phyloP scores from a whole-genome alignment of 1,139 yeast species.

The Kodamaea derodonti region DNA sequence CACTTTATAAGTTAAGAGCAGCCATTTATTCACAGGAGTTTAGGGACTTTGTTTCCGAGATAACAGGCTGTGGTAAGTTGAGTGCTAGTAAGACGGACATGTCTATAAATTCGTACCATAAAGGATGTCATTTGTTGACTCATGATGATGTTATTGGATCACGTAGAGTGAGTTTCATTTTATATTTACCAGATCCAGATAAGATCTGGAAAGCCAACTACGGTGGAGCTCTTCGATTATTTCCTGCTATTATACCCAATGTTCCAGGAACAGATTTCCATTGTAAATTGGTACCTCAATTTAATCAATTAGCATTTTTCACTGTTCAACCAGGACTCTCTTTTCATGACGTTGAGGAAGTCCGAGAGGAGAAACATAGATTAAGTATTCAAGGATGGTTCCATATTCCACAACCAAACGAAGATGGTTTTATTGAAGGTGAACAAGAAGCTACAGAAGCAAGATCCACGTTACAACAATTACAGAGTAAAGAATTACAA shows the following conservation, averaged over 20 bases:
- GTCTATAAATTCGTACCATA: conserved; percentile 85
- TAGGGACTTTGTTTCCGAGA: conserved; percentile 73
- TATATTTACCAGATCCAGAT: conserved; percentile 91
- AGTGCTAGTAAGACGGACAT: conserved; percentile 89
- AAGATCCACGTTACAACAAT: conserved; percentile 72
- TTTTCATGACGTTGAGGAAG: conserved; percentile 98
- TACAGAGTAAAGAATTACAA: conserved; percentile 71
- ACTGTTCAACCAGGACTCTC: conserved; percentile 94
- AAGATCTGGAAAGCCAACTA: conserved; percentile 79
- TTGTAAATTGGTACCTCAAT: conserved; percentile 77
- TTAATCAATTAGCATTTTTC: conserved; percentile 94
- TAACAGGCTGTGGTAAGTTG: conserved; percentile 85
- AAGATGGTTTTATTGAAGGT: conserved; percentile 75
- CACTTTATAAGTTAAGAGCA: conserved; percentile 70
- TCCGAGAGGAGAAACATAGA: conserved; percentile 82
- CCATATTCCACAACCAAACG: conserved; percentile 93
- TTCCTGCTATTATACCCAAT: conserved; percentile 82
- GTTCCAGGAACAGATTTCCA: conserved; percentile 81
- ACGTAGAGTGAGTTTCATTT: conserved; percentile 85
- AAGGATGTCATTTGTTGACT: conserved; percentile 89
- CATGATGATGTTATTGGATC: conserved; percentile 98
- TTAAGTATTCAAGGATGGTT: conserved; percentile 98
- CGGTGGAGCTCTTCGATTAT: conserved; percentile 89
- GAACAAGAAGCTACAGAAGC: conserved; percentile 77
- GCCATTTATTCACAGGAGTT: conserved; percentile 86